Conservation (phyloP, 768 basidiomycete genomes). For the Phylloporus arenicola region DNA sequence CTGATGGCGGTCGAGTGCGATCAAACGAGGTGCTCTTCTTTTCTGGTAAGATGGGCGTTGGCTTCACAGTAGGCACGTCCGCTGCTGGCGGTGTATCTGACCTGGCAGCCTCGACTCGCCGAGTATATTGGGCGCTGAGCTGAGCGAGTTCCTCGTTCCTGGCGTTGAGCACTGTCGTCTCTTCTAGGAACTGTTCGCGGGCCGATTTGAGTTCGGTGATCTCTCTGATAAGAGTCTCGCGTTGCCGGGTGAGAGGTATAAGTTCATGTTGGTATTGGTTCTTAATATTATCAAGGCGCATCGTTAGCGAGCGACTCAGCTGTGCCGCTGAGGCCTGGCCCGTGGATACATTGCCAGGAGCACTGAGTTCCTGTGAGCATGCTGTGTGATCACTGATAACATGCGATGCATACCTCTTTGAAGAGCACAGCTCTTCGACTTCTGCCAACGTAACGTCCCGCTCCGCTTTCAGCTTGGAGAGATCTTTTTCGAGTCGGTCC, state of each 20-base stretch:
- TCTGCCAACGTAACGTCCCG: slow-evolving; percentile 91
- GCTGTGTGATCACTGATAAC: slow-evolving; percentile 15
- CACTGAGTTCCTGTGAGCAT: slow-evolving; percentile 18
- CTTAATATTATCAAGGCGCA: slow-evolving; percentile 83
- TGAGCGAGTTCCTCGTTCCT: slow-evolving; percentile 92
- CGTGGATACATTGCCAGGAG: slow-evolving; percentile 21
- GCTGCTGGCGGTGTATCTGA: slow-evolving; percentile 11
- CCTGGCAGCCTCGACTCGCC: slow-evolving; percentile 57
- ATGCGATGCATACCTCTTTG: slow-evolving; percentile 52
- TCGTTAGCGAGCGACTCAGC: slow-evolving; percentile 68
- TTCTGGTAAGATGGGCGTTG: slow-evolving; percentile 11
- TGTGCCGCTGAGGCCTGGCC: slow-evolving; percentile 38
- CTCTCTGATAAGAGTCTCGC: slow-evolving; percentile 73
- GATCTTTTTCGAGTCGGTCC: slow-evolving; percentile 72
- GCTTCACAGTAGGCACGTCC: slow-evolving; percentile 8
- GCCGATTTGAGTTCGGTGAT: slow-evolving; percentile 82
- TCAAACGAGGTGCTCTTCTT: slow-evolving; percentile 30
- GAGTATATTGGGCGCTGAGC: slow-evolving; percentile 75
- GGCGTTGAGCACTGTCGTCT: slow-evolving; percentile 83
- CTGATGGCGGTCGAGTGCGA: slow-evolving; percentile 12
- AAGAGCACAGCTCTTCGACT: slow-evolving; percentile 80
- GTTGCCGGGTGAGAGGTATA: slow-evolving; percentile 74
- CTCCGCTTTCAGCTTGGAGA: slow-evolving; percentile 84
- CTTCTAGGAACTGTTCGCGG: slow-evolving; percentile 83
- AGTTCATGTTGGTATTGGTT: slow-evolving; percentile 85